Evolutionary conservation across 106 monocot genomes (phyloP).

Genomic region (Chionographis japonica): DNA sequence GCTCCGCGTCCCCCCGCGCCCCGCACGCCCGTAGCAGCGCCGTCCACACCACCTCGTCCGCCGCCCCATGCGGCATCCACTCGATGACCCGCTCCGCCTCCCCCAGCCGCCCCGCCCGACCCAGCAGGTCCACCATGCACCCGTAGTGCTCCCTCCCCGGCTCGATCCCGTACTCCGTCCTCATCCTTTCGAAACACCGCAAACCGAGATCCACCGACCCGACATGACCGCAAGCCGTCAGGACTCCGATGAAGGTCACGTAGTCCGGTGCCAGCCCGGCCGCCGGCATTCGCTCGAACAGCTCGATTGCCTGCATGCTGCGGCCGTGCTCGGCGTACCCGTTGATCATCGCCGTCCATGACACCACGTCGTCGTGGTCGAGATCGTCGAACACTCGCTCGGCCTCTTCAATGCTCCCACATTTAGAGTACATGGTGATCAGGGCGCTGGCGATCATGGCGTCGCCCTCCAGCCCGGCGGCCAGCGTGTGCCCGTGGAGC

Average conservation of each 20-base stretch:
- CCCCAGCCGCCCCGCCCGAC: conserved; percentile 50
- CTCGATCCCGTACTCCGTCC: conserved; percentile 21
- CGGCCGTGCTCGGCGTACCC: conserved; percentile 82
- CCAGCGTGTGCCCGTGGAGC: conserved; percentile 38
- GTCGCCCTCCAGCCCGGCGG: conserved; percentile 36
- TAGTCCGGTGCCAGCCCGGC: conserved; percentile 40
- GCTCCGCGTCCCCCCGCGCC: conserved; percentile 45
- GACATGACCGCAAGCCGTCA: conserved; percentile 75
- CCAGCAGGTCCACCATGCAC: conserved; percentile 71
- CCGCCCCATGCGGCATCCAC: conserved; percentile 27
- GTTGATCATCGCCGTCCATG: conserved; percentile 87
- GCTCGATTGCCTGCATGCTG: conserved; percentile 43
- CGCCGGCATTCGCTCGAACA: conserved; percentile 55
- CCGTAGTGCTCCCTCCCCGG: conserved; percentile 83
- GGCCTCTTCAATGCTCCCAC: conserved; percentile 60
- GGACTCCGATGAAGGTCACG: conserved; percentile 63
- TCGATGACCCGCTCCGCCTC: conserved; percentile 58
- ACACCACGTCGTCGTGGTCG: conserved; percentile 29
- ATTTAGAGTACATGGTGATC: conserved; percentile 76
- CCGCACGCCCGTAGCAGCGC: conserved; percentile 50
- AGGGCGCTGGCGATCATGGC: conserved; percentile 56
- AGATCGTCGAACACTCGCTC: conserved; percentile 19
- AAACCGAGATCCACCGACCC: conserved; percentile 64
- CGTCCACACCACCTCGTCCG: conserved; percentile 76
- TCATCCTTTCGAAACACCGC: conserved; percentile 62